Evolutionary conservation across 2,329 filamentous ascomycete genomes (phyloP).

Genomic region (Blastomyces silverae): DNA sequence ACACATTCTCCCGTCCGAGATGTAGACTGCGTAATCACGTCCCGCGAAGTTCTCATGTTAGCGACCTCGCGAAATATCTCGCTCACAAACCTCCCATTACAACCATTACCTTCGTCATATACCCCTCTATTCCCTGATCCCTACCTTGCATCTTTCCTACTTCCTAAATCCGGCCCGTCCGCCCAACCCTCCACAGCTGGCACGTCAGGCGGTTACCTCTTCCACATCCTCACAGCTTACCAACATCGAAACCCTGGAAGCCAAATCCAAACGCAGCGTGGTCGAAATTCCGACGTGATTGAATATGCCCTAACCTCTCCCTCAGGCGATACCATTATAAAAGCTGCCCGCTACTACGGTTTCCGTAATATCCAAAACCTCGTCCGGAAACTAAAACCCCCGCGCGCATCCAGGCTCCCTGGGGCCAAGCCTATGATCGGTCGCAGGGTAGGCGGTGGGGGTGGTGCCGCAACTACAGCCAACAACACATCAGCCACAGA

Average conservation of each 20-base stretch:
- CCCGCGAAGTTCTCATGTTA: conserved; percentile 85
- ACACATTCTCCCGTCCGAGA: conserved; percentile 59
- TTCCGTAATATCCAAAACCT: conserved; percentile 98
- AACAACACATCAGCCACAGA: conserved; percentile 45
- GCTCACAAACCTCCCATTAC: conserved; percentile 64
- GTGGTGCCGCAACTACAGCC: conserved; percentile 22
- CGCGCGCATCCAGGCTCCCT: conserved; percentile 68
- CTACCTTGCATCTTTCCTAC: conserved; percentile 65
- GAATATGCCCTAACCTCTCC: conserved; percentile 66
- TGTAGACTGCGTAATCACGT: conserved; percentile 96
- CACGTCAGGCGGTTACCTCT: conserved; percentile 80
- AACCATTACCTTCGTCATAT: conserved; percentile 44
- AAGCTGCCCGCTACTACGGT: conserved; percentile 86
- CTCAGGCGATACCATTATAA: conserved; percentile 58
- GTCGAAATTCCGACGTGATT: conserved; percentile 83
- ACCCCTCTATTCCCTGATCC: conserved; percentile 64
- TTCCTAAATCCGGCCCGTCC: conserved; percentile 44
- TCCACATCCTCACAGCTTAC: conserved; percentile 73
- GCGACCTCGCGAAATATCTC: conserved; percentile 71
- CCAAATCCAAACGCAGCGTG: conserved; percentile 61
- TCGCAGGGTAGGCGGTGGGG: conserved; percentile 26
- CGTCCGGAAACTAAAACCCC: conserved; percentile 82
- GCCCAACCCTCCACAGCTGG: conserved; percentile 54
- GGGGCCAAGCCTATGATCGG: conserved; percentile 52
- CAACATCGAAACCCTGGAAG: conserved; percentile 65